phyloP scores from a whole-genome alignment of 257 asterid species.

The Phtheirospermum japonicum region DNA sequence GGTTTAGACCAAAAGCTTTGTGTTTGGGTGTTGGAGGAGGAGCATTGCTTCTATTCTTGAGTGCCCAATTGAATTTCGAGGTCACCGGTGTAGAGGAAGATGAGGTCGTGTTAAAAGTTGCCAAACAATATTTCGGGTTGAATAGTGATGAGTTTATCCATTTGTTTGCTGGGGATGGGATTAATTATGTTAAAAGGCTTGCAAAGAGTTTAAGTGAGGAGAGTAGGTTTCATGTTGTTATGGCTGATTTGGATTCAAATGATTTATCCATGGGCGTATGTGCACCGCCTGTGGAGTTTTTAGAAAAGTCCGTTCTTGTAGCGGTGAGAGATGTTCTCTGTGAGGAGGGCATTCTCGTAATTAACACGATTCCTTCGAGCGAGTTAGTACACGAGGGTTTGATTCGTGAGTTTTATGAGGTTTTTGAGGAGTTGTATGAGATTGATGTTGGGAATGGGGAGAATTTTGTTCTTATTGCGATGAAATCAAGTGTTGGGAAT shows the following conservation, averaged over 20 bases:
- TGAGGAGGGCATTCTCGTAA: slow-evolving; percentile 46
- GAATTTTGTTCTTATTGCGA: slow-evolving; percentile 69
- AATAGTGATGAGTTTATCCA: slow-evolving; percentile 37
- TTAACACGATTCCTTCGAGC: slow-evolving; percentile 56
- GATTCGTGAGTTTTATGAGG: slow-evolving; percentile 36
- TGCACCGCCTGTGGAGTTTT: slow-evolving; percentile 76
- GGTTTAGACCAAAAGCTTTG: slow-evolving; percentile 56
- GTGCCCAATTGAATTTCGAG: slow-evolving; percentile 44
- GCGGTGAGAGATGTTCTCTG: slow-evolving; percentile 44
- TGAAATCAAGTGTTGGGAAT: slow-evolving; percentile 33
- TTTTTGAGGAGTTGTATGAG: slow-evolving; percentile 60
- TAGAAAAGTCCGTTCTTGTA: slow-evolving; percentile 44
- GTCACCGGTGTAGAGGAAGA: slow-evolving; percentile 83
- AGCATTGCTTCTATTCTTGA: slow-evolving; percentile 64
- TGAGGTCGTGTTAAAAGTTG: slow-evolving; percentile 49
- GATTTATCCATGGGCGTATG: slow-evolving; percentile 46
- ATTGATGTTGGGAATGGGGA: slow-evolving; percentile 80
- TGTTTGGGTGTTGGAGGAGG: slow-evolving; percentile 97
- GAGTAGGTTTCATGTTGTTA: slow-evolving; percentile 53
- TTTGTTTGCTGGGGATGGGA: slow-evolving; percentile 59
- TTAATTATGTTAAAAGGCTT: slow-evolving; percentile 39
- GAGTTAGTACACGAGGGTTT: slow-evolving; percentile 39
- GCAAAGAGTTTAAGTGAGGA: slow-evolving; percentile 23
- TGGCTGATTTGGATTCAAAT: slow-evolving; percentile 88
- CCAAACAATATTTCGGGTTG: slow-evolving; percentile 59